These are phyloP conservation scores for Cryphonectria carpinicola DNA, from an alignment of 2,329 filamentous ascomycete genomes.

Conservation along the genomic window DNA sequence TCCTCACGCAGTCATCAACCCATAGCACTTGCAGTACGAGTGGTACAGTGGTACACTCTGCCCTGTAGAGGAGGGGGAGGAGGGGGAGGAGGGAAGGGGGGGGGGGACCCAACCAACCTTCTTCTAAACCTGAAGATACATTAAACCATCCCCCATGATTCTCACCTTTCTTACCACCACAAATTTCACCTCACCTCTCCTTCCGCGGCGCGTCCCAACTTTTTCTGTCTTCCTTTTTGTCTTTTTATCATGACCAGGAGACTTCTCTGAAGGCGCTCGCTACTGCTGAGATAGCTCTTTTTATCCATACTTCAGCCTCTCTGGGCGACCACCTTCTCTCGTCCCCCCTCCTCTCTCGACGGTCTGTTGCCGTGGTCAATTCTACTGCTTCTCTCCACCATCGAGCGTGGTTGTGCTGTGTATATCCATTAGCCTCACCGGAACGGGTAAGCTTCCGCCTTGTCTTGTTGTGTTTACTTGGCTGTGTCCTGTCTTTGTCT, in stretches of 20 bases:
- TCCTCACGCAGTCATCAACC: background rate
- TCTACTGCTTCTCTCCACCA: background rate
- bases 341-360: background rate
- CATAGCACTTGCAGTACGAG: background rate
- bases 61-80: background rate
- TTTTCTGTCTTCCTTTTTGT: background rate
- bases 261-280: background rate
- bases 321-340: background rate
- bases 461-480: conserved; percentile 1
- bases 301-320: background rate
- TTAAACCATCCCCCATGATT: background rate
- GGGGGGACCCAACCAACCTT: background rate
- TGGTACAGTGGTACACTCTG: background rate
- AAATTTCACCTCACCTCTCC: background rate
- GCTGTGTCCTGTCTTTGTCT: background rate
- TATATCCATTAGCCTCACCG: background rate
- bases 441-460: conserved; percentile 11
- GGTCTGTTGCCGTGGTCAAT: background rate
- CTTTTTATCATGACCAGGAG: background rate
- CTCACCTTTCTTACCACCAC: background rate
- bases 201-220: background rate
- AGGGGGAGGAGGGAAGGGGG: background rate
- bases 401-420: background rate
- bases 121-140: conserved; percentile 2
- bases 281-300: background rate